These are phyloP conservation scores for Leccinellum luteum DNA, from an alignment of 768 basidiomycete genomes.

Conservation along the genomic window DNA sequence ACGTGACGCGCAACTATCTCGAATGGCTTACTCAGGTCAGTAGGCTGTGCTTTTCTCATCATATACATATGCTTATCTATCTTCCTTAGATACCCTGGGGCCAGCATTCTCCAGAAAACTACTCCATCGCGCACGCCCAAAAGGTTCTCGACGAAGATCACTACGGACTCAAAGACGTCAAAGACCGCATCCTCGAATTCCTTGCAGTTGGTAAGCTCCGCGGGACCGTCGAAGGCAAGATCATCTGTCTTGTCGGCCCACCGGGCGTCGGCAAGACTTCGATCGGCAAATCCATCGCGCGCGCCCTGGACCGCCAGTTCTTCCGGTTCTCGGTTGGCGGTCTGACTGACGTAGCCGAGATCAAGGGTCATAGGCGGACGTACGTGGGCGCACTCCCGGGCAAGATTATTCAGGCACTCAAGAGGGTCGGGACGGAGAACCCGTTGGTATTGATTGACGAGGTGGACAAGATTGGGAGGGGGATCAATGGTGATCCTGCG, in stretches of 20 bases:
- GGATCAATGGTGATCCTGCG: conserved; percentile 89
- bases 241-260: conserved; percentile 93
- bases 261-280: conserved; percentile 98
- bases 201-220: conserved; percentile 92
- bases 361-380: conserved; percentile 97
- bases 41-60: conserved; percentile 2
- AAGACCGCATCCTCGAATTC: conserved; percentile 93
- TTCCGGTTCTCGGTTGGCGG: conserved; percentile 98
- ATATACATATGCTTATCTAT: conserved; percentile 1
- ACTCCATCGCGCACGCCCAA: conserved; percentile 78
- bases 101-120: conserved; percentile 90
- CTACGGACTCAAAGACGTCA: conserved; percentile 89
- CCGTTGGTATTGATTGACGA: conserved; percentile 94
- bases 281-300: conserved; percentile 92
- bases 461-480: conserved; percentile 92
- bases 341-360: conserved; percentile 96
- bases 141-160: conserved; percentile 92
- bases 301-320: conserved; percentile 87
- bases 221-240: conserved; percentile 96
- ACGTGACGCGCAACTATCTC: conserved; percentile 91
- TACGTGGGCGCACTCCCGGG: conserved; percentile 93
- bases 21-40: conserved; percentile 85
- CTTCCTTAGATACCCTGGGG: conserved; percentile 89
- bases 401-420: conserved; percentile 92
- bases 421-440: conserved; percentile 91